phyloP scores from a whole-genome alignment of 306 rosid genomes.

The Cajanus cajan region DNA sequence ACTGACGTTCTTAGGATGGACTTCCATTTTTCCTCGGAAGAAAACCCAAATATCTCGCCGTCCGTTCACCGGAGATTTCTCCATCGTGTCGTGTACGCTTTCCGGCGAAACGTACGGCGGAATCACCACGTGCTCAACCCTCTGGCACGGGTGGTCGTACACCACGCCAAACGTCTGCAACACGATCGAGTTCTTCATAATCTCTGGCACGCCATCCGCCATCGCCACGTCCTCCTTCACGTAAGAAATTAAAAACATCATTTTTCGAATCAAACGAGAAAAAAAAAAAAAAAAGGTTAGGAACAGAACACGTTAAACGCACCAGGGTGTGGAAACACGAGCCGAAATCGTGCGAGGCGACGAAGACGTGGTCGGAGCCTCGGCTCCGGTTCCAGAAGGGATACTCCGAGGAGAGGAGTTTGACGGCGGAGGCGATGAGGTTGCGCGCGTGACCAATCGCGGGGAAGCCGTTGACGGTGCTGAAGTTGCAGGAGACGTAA shows the following conservation, averaged over 20 bases:
- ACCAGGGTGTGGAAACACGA: constrained; percentile 93
- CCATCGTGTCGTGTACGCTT: constrained; percentile 38
- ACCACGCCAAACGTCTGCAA: constrained; percentile 86
- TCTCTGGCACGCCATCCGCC: constrained; percentile 68
- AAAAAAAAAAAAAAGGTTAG: neutral
- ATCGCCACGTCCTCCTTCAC: constrained; percentile 79
- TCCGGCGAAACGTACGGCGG: constrained; percentile 85
- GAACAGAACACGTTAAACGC: neutral
- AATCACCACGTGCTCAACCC: constrained; percentile 81
- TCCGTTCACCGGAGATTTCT: constrained; percentile 43
- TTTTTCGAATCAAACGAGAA: neutral
- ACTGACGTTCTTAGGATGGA: constrained; percentile 89
- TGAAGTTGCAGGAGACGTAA: constrained; percentile 95
- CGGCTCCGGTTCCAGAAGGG: constrained; percentile 74
- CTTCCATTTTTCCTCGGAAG: constrained; percentile 96
- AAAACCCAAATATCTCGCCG: constrained; percentile 81
- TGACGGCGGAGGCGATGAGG: constrained; percentile 63
- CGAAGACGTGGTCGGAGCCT: constrained; percentile 88
- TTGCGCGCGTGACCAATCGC: constrained; percentile 92
- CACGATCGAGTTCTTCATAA: constrained; percentile 73
- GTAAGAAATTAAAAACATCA: neutral
- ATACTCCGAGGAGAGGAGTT: constrained; percentile 46
- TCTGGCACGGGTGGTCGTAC: constrained; percentile 76
- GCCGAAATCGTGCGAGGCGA: constrained; percentile 90
- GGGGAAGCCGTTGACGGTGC: constrained; percentile 86